Percentiles rank a stretch among this genome's conserved stretches.
phyloP scores from a whole-genome alignment of 116 monocot genomes.

The Cymodocea nodosa region DNA sequence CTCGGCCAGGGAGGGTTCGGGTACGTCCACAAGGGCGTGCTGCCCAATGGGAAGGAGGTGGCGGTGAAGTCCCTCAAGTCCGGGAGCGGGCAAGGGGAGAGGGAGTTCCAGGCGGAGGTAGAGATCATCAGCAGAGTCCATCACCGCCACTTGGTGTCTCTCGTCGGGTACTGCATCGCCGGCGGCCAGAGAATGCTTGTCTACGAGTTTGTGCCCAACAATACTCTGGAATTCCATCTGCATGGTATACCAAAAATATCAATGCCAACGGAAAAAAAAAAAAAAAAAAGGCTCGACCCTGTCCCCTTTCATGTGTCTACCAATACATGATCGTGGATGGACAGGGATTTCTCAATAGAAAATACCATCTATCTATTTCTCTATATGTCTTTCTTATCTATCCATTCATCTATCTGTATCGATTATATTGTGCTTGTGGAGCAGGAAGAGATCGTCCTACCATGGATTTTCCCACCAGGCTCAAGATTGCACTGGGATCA shows the following conservation, averaged over 20 bases:
- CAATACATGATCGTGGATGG: too few relatives aligned
- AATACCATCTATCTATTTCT: too few relatives aligned
- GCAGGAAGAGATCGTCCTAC: conserved; percentile 40
- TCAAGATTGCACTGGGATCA: conserved; percentile 74
- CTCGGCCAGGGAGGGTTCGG: conserved; percentile 67
- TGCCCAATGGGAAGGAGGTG: conserved; percentile 49
- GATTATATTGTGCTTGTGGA: too few relatives aligned
- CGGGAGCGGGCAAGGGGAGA: conserved; percentile 63
- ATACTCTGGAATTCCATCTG: conserved; percentile 59
- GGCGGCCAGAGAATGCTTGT: conserved; percentile 49
- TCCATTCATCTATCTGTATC: not conserved
- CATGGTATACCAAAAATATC: conserved; percentile 19
- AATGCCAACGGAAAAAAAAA: not conserved
- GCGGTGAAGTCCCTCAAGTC: conserved; percentile 59
- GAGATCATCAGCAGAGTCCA: conserved; percentile 72
- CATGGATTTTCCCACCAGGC: conserved; percentile 64
- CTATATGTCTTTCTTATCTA: too few relatives aligned
- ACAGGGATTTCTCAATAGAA: too few relatives aligned
- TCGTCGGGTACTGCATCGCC: conserved; percentile 64
- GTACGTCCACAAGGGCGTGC: conserved; percentile 50
- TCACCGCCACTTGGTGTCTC: conserved; percentile 60
- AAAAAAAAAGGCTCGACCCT: too few relatives aligned
- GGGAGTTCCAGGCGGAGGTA: conserved; percentile 71
- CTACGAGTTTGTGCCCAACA: conserved; percentile 58
- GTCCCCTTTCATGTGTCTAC: too few relatives aligned